Base-by-base conservation (phyloP, 805 yeast genomes). In the Starmerella ratchasimensis region DNA sequence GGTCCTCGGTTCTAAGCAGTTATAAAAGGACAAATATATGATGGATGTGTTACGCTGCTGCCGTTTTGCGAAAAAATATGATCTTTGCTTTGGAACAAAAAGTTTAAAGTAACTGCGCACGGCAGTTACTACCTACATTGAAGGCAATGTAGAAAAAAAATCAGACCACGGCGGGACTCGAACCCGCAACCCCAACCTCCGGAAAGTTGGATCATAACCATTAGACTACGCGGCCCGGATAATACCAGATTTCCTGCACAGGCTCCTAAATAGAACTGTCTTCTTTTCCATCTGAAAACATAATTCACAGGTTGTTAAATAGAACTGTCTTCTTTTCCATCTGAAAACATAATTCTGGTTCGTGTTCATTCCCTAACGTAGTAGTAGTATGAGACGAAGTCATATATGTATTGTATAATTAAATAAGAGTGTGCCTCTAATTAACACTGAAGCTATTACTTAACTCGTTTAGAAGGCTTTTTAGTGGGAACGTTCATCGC, bases 151-250 rank as follows among this genome's bases (percentile, higher is more conserved):
- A 7, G 25, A 11, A 22, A 28, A 27, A 31, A 39, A 34, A 34
- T 30, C 27, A 39, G 49, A 43, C 51, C 51, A 46, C 50, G 46
- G 49, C 53, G 53, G 53, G 53, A 47, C 51, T 49, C 53, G 53
- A 49, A 49, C 53, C 53, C 53, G 53, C 53, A 49, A 47, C 51
- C 53, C 50, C 50, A 43, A 48, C 53, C 51, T 44, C 49, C 51
- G 35, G 35, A 32, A 32, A 32, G 35, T 22, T 22, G 28, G 27
- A 32, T 32, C 35, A 21, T 32, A 32, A 32, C 35, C 35, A 32
- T 22, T 32, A 22, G 28, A 32, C 46, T 43, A 43, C 46, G 44
- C 44, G 44, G 46, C 42, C 43, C 11, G 15, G 7, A 26, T 26
- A 9, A n/a, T 26, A 22, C 24, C 10, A 22, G 24, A 22, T 22